Base-by-base conservation (phyloP, 257 asterid species). In the Sherardia arvensis region DNA sequence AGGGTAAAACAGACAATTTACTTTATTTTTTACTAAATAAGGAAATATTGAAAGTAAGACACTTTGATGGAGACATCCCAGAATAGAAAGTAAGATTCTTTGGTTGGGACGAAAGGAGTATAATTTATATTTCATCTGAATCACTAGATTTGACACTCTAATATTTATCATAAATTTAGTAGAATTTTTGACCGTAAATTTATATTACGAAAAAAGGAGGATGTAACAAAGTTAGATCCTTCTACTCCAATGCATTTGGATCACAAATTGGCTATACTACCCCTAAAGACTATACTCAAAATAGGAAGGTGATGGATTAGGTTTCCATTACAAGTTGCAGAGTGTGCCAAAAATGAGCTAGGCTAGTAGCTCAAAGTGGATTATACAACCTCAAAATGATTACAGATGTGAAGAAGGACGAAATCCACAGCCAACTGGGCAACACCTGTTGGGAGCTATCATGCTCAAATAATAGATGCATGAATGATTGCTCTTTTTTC, bases 401-500 rank as follows among this genome's bases (percentile, higher is more conserved):
- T 49, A n/a, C 27, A 1, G n/a, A n/a, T 0, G 3, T 28, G 28
- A 26, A 12, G 14, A 61, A 18, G 3, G 28, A 27, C 7, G 25
- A 27, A n/a, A 47, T 7, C 27, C 20, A 27, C 57, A 1, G 43
- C 49, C 32, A 21, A 27, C 26, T 12, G 22, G 22, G 11, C 3
- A 1, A 15, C 32, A 18, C 10, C 36, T 28, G 38, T 45, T 15
- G 18, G 3, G 47, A 36, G 67, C 22, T 49, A 64, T 9, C 68
- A 64, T 64, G 68, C 68, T 47, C 48, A 40, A 12, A 15, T 2
- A 43, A 64, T 64, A 40, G 59, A 64, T 30, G 53, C 28, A 64
- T 47, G 47, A 64, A 64, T 32, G 63, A 59, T 58, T 30, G 63
- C 51, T 43, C 51, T 45, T 9, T 27, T n/a, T 17, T 30, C 36